Conservation (phyloP, 768 basidiomycete species). For the Leccinum longicurvipes region DNA sequence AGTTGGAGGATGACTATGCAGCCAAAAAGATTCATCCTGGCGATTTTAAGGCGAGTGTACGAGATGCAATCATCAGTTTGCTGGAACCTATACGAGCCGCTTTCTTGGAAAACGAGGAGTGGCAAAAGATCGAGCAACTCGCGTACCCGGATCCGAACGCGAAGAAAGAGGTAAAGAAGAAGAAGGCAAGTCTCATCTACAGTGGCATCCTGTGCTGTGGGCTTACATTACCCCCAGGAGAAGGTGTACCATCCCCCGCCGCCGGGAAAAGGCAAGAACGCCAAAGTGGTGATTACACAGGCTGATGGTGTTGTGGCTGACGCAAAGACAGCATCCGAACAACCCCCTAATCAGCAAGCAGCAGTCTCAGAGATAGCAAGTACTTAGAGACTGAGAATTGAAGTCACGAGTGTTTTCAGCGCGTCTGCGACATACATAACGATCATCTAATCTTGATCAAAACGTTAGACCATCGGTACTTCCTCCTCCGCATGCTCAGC, state of each 20-base stretch:
- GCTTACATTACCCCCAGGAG: constrained; percentile 40
- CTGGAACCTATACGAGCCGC: constrained; percentile 77
- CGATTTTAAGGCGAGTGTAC: constrained; percentile 81
- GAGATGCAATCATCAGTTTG: constrained; percentile 67
- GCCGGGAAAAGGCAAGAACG: constrained; percentile 70
- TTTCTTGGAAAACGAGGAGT: constrained; percentile 76
- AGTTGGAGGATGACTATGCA: constrained; percentile 73
- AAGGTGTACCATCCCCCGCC: constrained; percentile 84
- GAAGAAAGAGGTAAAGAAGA: constrained; percentile 58
- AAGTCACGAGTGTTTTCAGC: too few relatives aligned
- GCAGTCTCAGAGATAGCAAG: too few relatives aligned
- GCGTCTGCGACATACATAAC: too few relatives aligned
- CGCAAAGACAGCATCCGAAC: too few relatives aligned
- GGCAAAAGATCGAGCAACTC: constrained; percentile 68
- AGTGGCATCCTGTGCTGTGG: too few relatives aligned
- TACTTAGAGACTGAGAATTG: too few relatives aligned
- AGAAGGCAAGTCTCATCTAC: constrained; percentile 39
- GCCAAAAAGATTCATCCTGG: constrained; percentile 80
- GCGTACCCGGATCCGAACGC: constrained; percentile 83
- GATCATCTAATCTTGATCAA: too few relatives aligned
- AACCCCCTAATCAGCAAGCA: too few relatives aligned
- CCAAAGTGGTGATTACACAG: constrained; percentile 1
- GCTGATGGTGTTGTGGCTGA: too few relatives aligned
- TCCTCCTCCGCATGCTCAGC: constrained; percentile 1
- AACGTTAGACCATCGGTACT: too few relatives aligned